Conservation (phyloP, 139 green algal genomes). For the Choricystis sp. region DNA sequence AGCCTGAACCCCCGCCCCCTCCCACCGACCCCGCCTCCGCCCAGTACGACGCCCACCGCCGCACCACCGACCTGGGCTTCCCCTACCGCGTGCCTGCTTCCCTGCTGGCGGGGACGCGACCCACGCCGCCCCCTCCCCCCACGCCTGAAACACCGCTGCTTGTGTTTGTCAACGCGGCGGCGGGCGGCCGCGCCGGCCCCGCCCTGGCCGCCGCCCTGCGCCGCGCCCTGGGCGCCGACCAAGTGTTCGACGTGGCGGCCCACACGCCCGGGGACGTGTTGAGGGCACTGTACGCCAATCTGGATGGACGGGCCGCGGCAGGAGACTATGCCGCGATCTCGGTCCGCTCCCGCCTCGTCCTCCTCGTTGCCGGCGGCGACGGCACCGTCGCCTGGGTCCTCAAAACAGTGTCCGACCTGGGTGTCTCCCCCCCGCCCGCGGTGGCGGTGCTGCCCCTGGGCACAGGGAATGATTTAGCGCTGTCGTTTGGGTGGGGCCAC, state of each 20-base stretch:
- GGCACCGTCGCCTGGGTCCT: constrained; percentile 55
- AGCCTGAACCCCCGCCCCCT: background rate
- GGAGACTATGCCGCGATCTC: constrained; percentile 24
- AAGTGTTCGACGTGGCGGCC: constrained; percentile 60
- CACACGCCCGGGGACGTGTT: constrained; percentile 52
- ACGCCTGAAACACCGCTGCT: constrained; percentile 45
- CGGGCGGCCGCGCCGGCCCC: constrained; percentile 46
- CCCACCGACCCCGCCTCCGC: background rate
- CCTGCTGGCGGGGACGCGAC: constrained; percentile 22
- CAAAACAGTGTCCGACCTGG: constrained; percentile 45
- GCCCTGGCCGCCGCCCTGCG: constrained; percentile 40
- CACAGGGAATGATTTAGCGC: constrained; percentile 64
- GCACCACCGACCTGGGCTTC: constrained; percentile 33
- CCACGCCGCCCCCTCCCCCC: constrained; percentile 6
- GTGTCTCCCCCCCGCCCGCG: constrained; percentile 36
- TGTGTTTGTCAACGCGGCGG: constrained; percentile 70
- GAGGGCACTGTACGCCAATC: constrained; percentile 42
- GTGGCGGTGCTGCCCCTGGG: constrained; percentile 73
- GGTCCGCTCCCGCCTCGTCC: constrained; percentile 34
- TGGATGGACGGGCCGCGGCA: constrained; percentile 16
- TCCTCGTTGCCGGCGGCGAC: constrained; percentile 66
- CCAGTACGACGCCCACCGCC: constrained; percentile 30
- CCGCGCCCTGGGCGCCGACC: constrained; percentile 36
- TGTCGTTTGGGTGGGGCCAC: constrained; percentile 58
- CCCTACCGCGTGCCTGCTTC: constrained; percentile 37